A percentile compares a stretch with the other conserved stretches of the same genome.
These are phyloP conservation scores for Fraxinus sp. DNA, from an alignment of 305 asterid genomes.

Conservation along the genomic window DNA sequence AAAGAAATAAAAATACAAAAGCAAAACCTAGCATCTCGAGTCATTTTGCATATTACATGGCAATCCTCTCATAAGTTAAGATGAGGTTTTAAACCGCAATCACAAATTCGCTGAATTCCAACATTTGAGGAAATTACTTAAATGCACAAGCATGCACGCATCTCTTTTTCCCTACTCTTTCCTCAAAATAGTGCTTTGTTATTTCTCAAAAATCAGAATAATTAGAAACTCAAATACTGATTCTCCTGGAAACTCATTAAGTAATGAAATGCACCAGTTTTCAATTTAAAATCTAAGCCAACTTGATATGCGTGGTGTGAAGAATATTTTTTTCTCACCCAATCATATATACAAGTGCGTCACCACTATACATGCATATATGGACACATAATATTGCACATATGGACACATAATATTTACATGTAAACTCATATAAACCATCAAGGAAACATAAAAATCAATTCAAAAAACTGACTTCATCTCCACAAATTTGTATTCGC, in stretches of 20 bases:
- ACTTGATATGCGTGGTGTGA: not conserved
- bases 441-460: not conserved
- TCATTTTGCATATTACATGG: constrained; percentile 9
- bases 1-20: constrained; percentile 5
- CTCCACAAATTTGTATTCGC: not conserved
- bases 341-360: not conserved
- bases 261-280: not conserved
- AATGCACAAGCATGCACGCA: not conserved
- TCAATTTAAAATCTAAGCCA: not conserved
- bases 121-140: constrained; percentile 3
- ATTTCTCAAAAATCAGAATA: constrained; percentile 29
- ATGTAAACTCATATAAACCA: not conserved
- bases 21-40: not conserved
- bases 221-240: not conserved
- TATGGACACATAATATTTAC: not conserved
- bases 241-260: not conserved
- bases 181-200: not conserved
- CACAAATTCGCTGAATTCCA: not conserved
- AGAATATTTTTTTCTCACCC: not conserved
- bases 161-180: not conserved
- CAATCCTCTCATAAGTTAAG: not conserved
- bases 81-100: not conserved
- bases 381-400: not conserved
- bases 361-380: not conserved
- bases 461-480: not conserved